phyloP scores from a whole-genome alignment of 805 yeast genomes.

The Blastobotrys chiropterorum region DNA sequence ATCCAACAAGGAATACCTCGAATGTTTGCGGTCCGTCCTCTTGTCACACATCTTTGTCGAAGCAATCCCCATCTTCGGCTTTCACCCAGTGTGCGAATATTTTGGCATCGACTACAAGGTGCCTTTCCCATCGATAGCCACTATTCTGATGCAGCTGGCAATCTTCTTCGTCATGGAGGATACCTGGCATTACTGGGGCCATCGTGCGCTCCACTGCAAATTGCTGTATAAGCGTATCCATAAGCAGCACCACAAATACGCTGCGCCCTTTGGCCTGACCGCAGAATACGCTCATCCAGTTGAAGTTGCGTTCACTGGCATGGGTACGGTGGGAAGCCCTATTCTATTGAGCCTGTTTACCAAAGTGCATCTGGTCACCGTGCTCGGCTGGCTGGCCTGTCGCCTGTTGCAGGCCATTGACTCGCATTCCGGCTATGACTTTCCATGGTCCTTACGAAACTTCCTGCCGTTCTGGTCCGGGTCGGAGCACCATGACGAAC shows the following conservation, averaged over 20 bases:
- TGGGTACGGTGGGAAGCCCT: conserved; percentile 96
- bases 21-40: conserved; percentile 79
- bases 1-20: conserved; percentile 78
- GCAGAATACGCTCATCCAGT: conserved; percentile 98
- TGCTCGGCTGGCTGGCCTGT: conserved; percentile 78
- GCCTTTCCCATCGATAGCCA: conserved; percentile 70
- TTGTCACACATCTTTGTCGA: conserved; percentile 86
- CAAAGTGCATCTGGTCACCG: conserved; percentile 78
- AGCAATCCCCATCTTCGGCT: conserved; percentile 94
- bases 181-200: conserved; percentile 95
- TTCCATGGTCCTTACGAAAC: conserved; percentile 92
- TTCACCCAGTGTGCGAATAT: conserved; percentile 83
- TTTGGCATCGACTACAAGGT: conserved; percentile 71
- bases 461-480: conserved; percentile 97
- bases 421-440: conserved; percentile 96
- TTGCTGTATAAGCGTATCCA: conserved; percentile 81
- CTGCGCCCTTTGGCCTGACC: conserved; percentile 95
- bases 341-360: conserved; percentile 72
- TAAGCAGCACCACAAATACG: conserved; percentile 95
- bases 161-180: conserved; percentile 84
- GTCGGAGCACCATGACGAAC: conserved; percentile 96
- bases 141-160: conserved; percentile 59
- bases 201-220: conserved; percentile 81
- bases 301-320: conserved; percentile 84
- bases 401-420: conserved; percentile 95